A percentile compares a stretch with the other conserved stretches of the same genome.
These are phyloP conservation scores for Mycosphaerella arachidis DNA, from an alignment of 2,329 filamentous ascomycete species.

Conservation along the genomic window DNA sequence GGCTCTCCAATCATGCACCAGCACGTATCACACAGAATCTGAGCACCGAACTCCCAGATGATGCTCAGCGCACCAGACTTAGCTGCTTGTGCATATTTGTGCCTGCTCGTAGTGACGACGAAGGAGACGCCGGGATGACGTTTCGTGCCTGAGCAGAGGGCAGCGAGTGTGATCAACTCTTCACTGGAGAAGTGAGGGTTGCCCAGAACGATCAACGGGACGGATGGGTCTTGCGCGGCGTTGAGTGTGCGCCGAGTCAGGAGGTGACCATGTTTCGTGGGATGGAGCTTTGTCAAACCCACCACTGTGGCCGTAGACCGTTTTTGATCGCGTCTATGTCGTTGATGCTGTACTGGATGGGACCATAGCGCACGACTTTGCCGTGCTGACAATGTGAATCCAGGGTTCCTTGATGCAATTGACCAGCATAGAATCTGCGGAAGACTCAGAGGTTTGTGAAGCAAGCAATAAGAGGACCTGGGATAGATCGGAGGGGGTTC, in stretches of 20 bases:
- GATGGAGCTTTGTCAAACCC: constrained; percentile 29
- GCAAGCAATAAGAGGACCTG: constrained; percentile 13
- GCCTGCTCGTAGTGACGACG: constrained; percentile 10
- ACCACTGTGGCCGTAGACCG: constrained; percentile 8
- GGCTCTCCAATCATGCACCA: constrained; percentile 47
- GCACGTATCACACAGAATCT: constrained; percentile 44
- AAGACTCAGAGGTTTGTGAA: constrained; percentile 13
- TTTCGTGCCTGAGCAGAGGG: constrained; percentile 17
- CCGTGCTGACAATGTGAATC: constrained; percentile 61
- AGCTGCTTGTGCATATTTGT: background rate
- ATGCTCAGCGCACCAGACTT: constrained; percentile 29
- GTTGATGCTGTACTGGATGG: constrained; percentile 67
- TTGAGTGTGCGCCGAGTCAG: constrained; percentile 12
- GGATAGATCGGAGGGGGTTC: constrained; percentile 10
- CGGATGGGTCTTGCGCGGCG: constrained; percentile 9
- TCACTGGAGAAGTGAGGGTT: constrained; percentile 44
- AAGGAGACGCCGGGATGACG: background rate
- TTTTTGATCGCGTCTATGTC: constrained; percentile 60
- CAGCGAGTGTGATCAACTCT: constrained; percentile 35
- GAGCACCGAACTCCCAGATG: constrained; percentile 38
- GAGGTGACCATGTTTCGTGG: constrained; percentile 11
- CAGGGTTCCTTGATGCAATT: constrained; percentile 11
- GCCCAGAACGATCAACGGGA: constrained; percentile 42
- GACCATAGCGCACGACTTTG: constrained; percentile 66
- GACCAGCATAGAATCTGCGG: constrained; percentile 9